These are phyloP conservation scores for Metarhizium humberi DNA, from an alignment of 2,329 filamentous ascomycete species.

Conservation along the genomic window DNA sequence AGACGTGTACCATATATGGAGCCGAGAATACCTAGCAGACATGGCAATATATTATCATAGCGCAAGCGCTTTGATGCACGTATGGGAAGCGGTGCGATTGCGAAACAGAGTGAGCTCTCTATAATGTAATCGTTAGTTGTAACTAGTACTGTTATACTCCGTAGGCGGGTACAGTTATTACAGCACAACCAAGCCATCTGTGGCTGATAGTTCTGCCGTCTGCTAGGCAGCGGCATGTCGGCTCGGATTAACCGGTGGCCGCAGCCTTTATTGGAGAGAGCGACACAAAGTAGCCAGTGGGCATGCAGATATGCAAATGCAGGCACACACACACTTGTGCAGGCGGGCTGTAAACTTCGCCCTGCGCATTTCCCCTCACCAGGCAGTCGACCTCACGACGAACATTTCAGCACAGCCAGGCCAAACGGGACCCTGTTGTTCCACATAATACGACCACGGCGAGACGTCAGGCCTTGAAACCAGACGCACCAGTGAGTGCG, in stretches of 20 bases:
- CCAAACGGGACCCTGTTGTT: background rate
- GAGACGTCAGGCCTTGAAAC: background rate
- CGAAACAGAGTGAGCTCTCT: too few species aligned
- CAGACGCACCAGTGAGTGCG: background rate
- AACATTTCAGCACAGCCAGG: slow-evolving; percentile 35
- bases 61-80: background rate
- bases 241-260: slow-evolving; percentile 4
- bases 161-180: too few species aligned
- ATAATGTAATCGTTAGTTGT: too few species aligned
- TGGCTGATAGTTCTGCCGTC: too few species aligned
- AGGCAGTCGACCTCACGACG: slow-evolving; percentile 26
- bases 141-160: too few species aligned
- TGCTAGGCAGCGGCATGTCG: background rate
- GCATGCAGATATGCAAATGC: background rate
- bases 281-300: background rate
- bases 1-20: background rate
- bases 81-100: background rate
- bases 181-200: too few species aligned
- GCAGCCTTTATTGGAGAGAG: background rate
- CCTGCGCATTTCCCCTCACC: slow-evolving; percentile 26
- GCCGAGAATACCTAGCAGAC: background rate
- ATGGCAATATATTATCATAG: background rate
- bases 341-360: slow-evolving; percentile 12
- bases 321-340: background rate
- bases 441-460: slow-evolving; percentile 1